These are phyloP conservation scores for Scheffersomyces amazonensis DNA, from an alignment of 805 yeast genomes.

Conservation along the genomic window DNA sequence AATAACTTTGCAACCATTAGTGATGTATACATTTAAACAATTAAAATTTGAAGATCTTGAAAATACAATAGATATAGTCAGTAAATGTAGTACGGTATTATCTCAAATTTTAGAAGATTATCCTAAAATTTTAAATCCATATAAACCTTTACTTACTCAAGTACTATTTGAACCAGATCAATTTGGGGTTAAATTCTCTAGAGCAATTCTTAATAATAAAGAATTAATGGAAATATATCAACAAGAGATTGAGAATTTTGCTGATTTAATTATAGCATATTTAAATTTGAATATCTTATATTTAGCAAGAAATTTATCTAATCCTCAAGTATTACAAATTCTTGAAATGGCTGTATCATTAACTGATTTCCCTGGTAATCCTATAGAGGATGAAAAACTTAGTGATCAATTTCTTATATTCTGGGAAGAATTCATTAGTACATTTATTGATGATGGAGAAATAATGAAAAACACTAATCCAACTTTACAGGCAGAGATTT, in stretches of 20 bases:
- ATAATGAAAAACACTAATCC: conserved; percentile 9
- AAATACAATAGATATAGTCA: conserved; percentile 12
- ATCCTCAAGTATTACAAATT: conserved; percentile 33
- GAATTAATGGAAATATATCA: conserved; percentile 24
- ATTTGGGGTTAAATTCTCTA: conserved; percentile 45
- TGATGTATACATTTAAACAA: conserved; percentile 18
- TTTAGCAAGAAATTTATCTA: conserved; percentile 37
- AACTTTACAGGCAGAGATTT: conserved; percentile 26
- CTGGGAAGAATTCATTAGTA: conserved; percentile 68
- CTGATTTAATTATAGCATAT: conserved; percentile 43
- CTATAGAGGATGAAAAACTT: conserved; percentile 58
- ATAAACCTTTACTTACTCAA: conserved; percentile 25
- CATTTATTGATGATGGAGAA: conserved; percentile 49
- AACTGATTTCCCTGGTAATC: conserved; percentile 54
- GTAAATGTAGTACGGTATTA: conserved; percentile 28
- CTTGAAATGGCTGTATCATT: conserved; percentile 49
- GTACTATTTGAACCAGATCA: conserved; percentile 37
- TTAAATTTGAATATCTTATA: conserved; percentile 45
- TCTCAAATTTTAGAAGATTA: conserved; percentile 47
- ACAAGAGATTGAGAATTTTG: conserved; percentile 40
- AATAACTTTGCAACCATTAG: conserved; percentile 16
- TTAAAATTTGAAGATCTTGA: conserved; percentile 7
- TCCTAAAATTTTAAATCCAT: conserved; percentile 35
- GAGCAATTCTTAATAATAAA: conserved; percentile 23
- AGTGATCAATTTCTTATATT: conserved; percentile 54